phyloP scores from a whole-genome alignment of 306 rosid species.

The Ammopiptanthus mongolicus region DNA sequence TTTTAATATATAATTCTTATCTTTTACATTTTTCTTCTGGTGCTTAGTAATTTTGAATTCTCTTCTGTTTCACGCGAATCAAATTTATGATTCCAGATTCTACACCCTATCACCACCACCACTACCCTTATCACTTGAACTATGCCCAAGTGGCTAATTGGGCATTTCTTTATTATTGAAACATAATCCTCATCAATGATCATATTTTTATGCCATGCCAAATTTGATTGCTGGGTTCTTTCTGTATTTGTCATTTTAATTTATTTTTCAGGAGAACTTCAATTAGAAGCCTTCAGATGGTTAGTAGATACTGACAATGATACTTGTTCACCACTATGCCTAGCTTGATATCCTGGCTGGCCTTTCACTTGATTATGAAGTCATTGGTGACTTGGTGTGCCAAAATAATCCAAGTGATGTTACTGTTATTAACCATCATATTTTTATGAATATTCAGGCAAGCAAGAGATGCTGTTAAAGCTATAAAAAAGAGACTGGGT shows the following conservation, averaged over 20 bases:
- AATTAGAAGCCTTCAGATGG: background rate
- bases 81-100: background rate
- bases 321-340: background rate
- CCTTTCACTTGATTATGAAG: background rate
- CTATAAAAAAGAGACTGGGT: conserved; percentile 56
- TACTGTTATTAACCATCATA: background rate
- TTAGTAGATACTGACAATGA: background rate
- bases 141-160: background rate
- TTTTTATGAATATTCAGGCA: conserved; percentile 32
- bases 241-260: background rate
- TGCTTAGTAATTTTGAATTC: background rate
- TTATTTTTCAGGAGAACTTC: background rate
- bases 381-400: background rate
- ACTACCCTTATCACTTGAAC: background rate
- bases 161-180: background rate
- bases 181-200: background rate
- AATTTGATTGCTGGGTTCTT: background rate
- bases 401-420: background rate
- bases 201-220: background rate
- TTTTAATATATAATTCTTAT: background rate
- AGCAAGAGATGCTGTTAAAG: conserved; percentile 55
- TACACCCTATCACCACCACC: background rate
- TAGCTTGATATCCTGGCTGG: background rate
- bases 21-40: background rate
- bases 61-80: background rate